Percentiles rank a stretch among this genome's conserved stretches.
Evolutionary conservation across 371 early-diverging fungal species (phyloP).

Genomic region (Mortierella sp.): DNA sequence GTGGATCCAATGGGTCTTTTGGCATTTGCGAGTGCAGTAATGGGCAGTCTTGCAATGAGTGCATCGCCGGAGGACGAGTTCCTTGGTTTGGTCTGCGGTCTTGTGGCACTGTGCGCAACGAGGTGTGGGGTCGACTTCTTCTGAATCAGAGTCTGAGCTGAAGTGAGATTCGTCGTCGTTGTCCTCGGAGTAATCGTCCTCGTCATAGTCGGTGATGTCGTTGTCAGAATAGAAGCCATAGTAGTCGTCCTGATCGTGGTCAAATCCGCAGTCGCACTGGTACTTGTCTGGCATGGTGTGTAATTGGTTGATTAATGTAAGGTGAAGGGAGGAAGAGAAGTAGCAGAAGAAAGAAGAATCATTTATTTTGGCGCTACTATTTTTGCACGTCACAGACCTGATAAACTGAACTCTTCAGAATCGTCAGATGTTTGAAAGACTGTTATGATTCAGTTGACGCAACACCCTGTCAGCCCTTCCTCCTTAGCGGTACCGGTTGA

Average conservation of each 20-base stretch:
- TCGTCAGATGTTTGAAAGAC: too few species aligned
- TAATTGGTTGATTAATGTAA: background rate
- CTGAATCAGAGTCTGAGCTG: too few species aligned
- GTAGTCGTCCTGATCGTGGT: background rate
- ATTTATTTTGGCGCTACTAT: background rate
- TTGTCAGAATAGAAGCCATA: background rate
- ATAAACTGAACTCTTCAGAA: too few species aligned
- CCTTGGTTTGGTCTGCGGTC: background rate
- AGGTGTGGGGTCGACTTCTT: background rate
- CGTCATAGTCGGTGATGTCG: background rate
- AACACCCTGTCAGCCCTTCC: background rate
- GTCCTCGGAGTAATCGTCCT: background rate
- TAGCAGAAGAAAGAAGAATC: background rate
- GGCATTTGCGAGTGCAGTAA: conserved; percentile 25
- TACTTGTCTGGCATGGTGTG: background rate
- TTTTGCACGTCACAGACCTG: background rate
- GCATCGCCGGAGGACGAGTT: conserved; percentile 1
- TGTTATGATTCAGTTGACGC: background rate
- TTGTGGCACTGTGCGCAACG: background rate
- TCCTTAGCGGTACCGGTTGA: background rate
- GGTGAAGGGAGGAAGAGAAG: background rate
- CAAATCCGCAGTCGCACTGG: background rate
- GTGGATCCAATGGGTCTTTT: conserved; percentile 18
- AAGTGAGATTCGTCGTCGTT: background rate
- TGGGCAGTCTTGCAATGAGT: background rate